Base-by-base conservation (phyloP, 2,329 filamentous ascomycete genomes). In the Phyllosticta paracitricarpa region DNA sequence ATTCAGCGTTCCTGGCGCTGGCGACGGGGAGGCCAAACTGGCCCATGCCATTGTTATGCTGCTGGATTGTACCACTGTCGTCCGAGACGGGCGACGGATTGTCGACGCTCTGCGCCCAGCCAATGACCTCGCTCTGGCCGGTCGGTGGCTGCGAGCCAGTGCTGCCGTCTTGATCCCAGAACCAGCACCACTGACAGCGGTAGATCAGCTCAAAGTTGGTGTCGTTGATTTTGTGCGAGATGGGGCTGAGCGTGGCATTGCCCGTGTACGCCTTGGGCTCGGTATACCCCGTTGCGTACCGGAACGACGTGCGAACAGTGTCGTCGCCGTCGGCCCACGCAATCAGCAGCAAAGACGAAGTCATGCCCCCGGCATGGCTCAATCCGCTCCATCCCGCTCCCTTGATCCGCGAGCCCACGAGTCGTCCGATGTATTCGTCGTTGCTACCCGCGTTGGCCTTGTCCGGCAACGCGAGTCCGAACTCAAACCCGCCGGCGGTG, bases 181-280 rank as follows among this genome's bases (percentile, higher is more conserved):
- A 65, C 74, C 74, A 78, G 65, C 76, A 78, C 67, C 71, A 67
- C 65, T 84, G 72, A 72, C 86, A 89, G 55, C 83, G 79, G 74
- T 87, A 89, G n/a, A 87, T 79, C 56, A 88, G 69, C 54, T 81
- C 81, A 70, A 83, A 89, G 65, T 81, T 75, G 26, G 81, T 83
- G 17, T 77, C 76, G 66, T 81, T 86, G 61, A 87, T 76, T 26
- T 75, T 79, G 14, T 81, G 80, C 14, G 80, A 82, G 63, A 88
- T 81, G 65, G 84, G 80, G 0, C 82, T 85, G 25, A 89, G 69
- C 35, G 78, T 83, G 8, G 86, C 84, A 64, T 83, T 77, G 60
- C 87, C 87, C 0, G 78, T 77, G 71, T 89, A 88, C 40, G 81
- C 67, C 0, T 77, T 77, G 0, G 86, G 86, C 63, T 78, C 75